A percentile compares a stretch with the other conserved stretches of the same genome.
Evolutionary conservation across 2,329 filamentous ascomycete species (phyloP).

Genomic region (Calonectria pseudoreteaudii): DNA sequence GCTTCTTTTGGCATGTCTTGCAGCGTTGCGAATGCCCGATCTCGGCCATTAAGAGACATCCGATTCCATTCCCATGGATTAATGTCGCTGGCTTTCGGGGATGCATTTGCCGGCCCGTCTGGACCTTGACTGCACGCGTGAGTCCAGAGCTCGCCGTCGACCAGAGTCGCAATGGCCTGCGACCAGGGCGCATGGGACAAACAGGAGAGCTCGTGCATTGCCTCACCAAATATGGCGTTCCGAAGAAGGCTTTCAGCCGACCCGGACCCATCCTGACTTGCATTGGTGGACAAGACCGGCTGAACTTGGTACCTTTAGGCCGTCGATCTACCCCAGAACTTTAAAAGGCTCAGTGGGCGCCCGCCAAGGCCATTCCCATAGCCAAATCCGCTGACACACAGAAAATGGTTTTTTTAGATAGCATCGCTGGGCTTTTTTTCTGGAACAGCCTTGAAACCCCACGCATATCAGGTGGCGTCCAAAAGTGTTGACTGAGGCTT

Average conservation of each 20-base stretch:
- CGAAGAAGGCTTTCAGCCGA: not conserved
- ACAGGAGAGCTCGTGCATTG: conserved; percentile 3
- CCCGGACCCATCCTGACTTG: conserved; percentile 17
- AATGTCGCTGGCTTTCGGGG: not conserved
- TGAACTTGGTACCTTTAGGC: not conserved
- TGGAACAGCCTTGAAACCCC: conserved; percentile 22
- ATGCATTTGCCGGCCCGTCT: not conserved
- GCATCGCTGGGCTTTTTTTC: conserved; percentile 29
- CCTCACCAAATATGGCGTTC: conserved; percentile 7
- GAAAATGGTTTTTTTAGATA: conserved; percentile 40
- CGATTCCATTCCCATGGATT: not conserved
- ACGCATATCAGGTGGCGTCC: conserved; percentile 23
- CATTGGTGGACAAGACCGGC: conserved; percentile 11
- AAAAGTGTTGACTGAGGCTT: conserved; percentile 2
- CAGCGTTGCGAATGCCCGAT: not conserved
- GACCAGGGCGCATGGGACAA: not conserved
- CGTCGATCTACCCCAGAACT: conserved; percentile 42
- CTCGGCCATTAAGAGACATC: not conserved
- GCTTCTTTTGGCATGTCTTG: conserved; percentile 6
- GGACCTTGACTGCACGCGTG: not conserved
- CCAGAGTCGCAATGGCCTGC: conserved; percentile 2
- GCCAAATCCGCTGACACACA: conserved; percentile 44
- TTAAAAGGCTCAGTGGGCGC: conserved; percentile 31
- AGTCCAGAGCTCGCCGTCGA: not conserved
- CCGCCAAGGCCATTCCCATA: conserved; percentile 40